Evolutionary conservation across 129 eudicot genomes (phyloP).

Genomic region (Flaveria robusta): DNA sequence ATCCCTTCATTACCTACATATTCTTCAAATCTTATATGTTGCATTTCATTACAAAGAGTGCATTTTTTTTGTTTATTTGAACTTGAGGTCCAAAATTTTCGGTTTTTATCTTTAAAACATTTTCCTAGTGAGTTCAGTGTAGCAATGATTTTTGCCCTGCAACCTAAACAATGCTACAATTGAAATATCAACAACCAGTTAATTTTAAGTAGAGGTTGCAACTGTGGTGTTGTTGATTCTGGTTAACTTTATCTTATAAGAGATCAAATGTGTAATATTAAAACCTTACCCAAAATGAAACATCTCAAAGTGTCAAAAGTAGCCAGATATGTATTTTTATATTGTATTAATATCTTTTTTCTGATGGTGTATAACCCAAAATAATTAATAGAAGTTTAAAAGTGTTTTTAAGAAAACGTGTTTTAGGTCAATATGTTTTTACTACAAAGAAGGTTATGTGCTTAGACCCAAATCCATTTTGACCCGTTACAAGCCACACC

Average conservation of each 20-base stretch:
- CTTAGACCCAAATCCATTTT: too few relatives aligned
- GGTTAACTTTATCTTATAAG: too few relatives aligned
- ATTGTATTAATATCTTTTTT: not conserved
- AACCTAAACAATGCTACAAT: too few relatives aligned
- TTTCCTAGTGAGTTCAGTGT: too few relatives aligned
- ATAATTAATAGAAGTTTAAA: not conserved
- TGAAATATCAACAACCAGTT: too few relatives aligned
- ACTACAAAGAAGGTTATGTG: too few relatives aligned
- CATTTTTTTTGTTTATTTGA: not conserved
- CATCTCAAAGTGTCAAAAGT: not conserved
- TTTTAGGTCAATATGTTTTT: not conserved
- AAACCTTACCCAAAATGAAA: too few relatives aligned
- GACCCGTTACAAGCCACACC: too few relatives aligned
- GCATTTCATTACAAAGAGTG: too few relatives aligned
- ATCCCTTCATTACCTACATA: not conserved
- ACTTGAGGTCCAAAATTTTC: not conserved
- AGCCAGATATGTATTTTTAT: not conserved
- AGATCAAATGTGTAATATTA: not conserved
- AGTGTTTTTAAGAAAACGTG: not conserved
- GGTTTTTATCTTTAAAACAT: not conserved
- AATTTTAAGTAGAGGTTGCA: too few relatives aligned
- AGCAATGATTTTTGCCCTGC: too few relatives aligned
- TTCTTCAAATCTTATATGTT: not conserved
- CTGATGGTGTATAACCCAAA: not conserved
- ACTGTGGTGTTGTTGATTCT: too few relatives aligned